Percentiles rank a stretch among this genome's conserved stretches.
These are phyloP conservation scores for Penicillium turbatum DNA, from an alignment of 495 filamentous ascomycete genomes.

Conservation along the genomic window DNA sequence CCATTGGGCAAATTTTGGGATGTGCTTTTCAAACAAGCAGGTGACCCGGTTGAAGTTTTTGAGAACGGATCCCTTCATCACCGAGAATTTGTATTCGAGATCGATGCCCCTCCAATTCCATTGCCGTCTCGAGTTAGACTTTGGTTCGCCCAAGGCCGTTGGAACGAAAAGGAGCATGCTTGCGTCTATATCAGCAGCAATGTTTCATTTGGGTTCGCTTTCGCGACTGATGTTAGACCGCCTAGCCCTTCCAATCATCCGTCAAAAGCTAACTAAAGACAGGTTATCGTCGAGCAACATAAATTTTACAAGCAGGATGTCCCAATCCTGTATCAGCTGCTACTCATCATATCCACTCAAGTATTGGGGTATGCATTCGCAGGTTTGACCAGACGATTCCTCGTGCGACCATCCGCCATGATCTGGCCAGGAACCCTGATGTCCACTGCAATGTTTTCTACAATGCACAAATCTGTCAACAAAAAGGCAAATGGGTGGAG, in stretches of 20 bases:
- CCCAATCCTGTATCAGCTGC: constrained; percentile 67
- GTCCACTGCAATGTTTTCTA: constrained; percentile 83
- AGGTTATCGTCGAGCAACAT: constrained; percentile 73
- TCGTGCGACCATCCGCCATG: constrained; percentile 51
- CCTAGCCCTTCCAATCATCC: background rate
- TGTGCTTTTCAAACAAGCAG: constrained; percentile 54
- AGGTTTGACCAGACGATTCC: constrained; percentile 68
- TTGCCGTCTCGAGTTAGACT: constrained; percentile 42
- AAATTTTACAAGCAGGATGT: constrained; percentile 81
- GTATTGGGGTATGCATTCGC: constrained; percentile 82
- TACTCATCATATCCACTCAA: constrained; percentile 79
- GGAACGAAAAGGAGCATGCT: constrained; percentile 84
- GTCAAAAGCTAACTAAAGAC: background rate
- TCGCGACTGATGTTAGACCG: constrained; percentile 49
- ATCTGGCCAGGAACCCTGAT: constrained; percentile 86
- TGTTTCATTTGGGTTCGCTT: constrained; percentile 86
- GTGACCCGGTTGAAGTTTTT: constrained; percentile 53
- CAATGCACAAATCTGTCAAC: constrained; percentile 78
- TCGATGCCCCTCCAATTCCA: constrained; percentile 7
- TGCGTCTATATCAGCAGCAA: constrained; percentile 88
- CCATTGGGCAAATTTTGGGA: constrained; percentile 79
- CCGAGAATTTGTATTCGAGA: constrained; percentile 17
- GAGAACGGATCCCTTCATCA: constrained; percentile 36
- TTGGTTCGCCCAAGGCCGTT: constrained; percentile 74
- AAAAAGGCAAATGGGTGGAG: constrained; percentile 76